A percentile compares a stretch with the other conserved stretches of the same genome.
phyloP scores from a whole-genome alignment of 2,329 filamentous ascomycete species.

The Cordyceps javanica region DNA sequence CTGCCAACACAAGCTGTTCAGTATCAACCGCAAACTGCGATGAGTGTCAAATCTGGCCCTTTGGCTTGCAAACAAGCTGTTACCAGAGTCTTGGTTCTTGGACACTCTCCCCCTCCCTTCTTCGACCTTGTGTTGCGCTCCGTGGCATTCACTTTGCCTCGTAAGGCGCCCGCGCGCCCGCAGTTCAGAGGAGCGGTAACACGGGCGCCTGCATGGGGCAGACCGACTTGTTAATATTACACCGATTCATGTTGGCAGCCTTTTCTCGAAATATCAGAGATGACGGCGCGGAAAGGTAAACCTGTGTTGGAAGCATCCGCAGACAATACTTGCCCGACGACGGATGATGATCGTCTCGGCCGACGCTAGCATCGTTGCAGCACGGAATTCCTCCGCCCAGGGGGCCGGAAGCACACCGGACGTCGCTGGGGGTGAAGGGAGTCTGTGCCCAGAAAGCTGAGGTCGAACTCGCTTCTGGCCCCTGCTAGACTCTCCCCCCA shows the following conservation, averaged over 20 bases:
- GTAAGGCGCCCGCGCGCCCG: background rate
- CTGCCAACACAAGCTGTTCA: background rate
- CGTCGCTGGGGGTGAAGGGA: background rate
- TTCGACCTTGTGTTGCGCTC: background rate
- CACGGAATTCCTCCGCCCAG: background rate
- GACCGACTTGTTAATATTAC: constrained; percentile 7
- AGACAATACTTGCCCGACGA: too few species aligned
- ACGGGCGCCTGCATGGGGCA: constrained; percentile 8
- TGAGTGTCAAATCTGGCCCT: background rate
- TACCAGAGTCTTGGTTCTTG: background rate
- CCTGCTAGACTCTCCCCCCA: background rate
- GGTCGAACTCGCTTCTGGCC: background rate
- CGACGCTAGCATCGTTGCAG: background rate
- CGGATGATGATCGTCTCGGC: background rate
- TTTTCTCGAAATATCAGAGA: background rate
- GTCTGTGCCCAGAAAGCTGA: background rate
- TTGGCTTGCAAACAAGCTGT: background rate
- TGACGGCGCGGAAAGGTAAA: background rate
- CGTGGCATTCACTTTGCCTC: background rate
- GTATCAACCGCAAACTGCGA: background rate
- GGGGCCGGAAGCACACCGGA: background rate
- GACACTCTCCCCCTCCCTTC: background rate
- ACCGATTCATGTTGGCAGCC: background rate
- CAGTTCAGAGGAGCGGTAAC: background rate
- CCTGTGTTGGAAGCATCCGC: background rate